Percentiles rank a stretch among this genome's conserved stretches.
Conservation (phyloP, 75 land plant genomes). For the Sequoiadendron giganteum region DNA sequence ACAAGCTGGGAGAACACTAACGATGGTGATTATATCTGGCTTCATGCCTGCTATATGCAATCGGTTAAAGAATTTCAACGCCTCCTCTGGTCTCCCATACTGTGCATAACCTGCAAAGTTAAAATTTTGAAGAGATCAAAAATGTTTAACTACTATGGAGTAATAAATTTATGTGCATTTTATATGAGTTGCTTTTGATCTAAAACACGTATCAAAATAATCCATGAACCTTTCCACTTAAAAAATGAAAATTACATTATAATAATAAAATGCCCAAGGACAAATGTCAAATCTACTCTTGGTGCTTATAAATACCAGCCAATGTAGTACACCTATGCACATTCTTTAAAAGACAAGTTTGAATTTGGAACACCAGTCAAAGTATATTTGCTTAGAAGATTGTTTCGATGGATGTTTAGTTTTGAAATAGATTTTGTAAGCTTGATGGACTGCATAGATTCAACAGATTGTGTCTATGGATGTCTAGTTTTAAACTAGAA, state of each 20-base stretch:
- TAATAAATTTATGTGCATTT: constrained; percentile 5
- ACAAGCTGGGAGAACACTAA: constrained; percentile 16
- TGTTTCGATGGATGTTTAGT: too few relatives aligned
- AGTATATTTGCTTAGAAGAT: background rate
- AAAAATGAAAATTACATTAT: background rate
- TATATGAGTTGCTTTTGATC: background rate
- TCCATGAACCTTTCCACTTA: background rate
- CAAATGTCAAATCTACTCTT: background rate
- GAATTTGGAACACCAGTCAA: background rate
- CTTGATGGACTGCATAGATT: background rate
- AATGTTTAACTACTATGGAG: background rate
- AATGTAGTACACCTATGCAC: background rate
- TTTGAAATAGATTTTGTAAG: background rate
- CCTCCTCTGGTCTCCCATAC: constrained; percentile 9
- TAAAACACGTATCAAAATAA: background rate
- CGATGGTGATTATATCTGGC: constrained; percentile 16
- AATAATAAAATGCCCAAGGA: background rate
- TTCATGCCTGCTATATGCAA: constrained; percentile 18
- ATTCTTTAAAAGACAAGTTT: background rate
- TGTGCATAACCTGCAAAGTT: constrained; percentile 7
- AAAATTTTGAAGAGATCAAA: background rate
- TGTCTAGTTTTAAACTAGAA: background rate
- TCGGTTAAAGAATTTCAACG: constrained; percentile 7
- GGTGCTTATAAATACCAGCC: background rate
- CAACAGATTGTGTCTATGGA: too few relatives aligned